phyloP scores from a whole-genome alignment of 345 rosid genomes.

The Brassica carinata region DNA sequence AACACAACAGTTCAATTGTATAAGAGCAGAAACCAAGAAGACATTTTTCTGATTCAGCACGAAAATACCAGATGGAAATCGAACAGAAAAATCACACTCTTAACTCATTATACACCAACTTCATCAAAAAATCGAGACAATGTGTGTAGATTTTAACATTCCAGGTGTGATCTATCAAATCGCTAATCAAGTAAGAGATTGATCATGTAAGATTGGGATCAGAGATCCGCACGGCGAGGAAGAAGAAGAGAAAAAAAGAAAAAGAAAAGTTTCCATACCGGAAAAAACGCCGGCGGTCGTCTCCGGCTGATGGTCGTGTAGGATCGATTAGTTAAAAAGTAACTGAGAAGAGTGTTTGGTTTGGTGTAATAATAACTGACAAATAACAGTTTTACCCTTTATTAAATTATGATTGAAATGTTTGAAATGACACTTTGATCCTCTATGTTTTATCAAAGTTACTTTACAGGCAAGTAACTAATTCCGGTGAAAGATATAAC shows the following conservation, averaged over 20 bases:
- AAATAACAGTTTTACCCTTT: slow-evolving; percentile 13
- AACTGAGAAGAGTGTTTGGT: slow-evolving; percentile 10
- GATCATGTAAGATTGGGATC: background rate
- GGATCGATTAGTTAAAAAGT: slow-evolving; percentile 11
- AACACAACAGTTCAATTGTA: slow-evolving; percentile 8
- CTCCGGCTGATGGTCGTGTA: slow-evolving; percentile 23
- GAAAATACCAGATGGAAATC: background rate
- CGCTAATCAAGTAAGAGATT: slow-evolving; percentile 6
- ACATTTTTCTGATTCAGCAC: background rate
- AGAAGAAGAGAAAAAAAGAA: background rate
- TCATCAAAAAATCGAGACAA: background rate
- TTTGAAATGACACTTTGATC: background rate
- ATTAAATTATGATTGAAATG: background rate
- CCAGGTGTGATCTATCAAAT: slow-evolving; percentile 15
- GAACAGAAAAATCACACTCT: background rate
- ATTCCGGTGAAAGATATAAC: slow-evolving; percentile 9
- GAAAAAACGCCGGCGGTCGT: slow-evolving; percentile 27
- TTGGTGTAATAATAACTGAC: slow-evolving; percentile 4
- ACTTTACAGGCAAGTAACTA: background rate
- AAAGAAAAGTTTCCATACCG: background rate
- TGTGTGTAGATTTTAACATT: background rate
- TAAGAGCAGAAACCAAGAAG: background rate
- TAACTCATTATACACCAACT: background rate
- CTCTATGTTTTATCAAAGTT: background rate
- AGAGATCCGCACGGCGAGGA: slow-evolving; percentile 10